Evolutionary conservation across 2,329 filamentous ascomycete species (phyloP), one percentile per base, ranked within the genome.

Genomic region (Penicillium palitans): DNA sequence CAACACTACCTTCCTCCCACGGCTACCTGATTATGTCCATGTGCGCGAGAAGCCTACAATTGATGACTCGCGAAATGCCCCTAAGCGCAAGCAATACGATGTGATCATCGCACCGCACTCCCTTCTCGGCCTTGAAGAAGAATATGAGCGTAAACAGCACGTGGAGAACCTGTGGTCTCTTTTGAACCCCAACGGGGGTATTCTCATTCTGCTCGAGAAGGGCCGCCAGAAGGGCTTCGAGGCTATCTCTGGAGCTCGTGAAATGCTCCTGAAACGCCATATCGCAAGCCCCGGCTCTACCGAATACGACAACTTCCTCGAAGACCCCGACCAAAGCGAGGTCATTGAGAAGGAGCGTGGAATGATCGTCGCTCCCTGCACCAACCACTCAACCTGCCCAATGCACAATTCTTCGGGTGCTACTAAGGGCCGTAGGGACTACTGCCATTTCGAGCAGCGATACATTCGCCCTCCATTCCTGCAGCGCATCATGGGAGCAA

Each of bases 201-300:
- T 99, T 15, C 81, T 99, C 5, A 85, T 98, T 49, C 77, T 98
- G 3, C 78, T 97, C 24, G 95, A 99, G 73, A 98, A 97, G 74
- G 95, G 92, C 0, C 85, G 96, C 13, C 90, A 92, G 13, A 86
- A 91, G 44, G 95, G 95, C 0, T 99, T 99, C 65, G 95, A 98
- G 73, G 90, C 91, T 15, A 86, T 99, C 41, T 93, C 91, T 12
- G 90, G 89, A 48, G 92, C 93, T 6, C 87, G 95, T 50, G 84
- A 92, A 42, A 86, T 90, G 59, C 79, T 99, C 0, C 80, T 98
- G 0, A 84, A 90, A 60, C 86, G 89, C 45, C 87, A 90, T 71
- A 89, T 96, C 56, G 66, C 74, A 3, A 86, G 86, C 15, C 87
- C 88, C 0, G 80, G 78, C 3, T 78, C 80, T 13, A 76, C 77